These are phyloP conservation scores for Babesia bovis DNA, from an alignment of 169 alveolate genomes.

Conservation along the genomic window DNA sequence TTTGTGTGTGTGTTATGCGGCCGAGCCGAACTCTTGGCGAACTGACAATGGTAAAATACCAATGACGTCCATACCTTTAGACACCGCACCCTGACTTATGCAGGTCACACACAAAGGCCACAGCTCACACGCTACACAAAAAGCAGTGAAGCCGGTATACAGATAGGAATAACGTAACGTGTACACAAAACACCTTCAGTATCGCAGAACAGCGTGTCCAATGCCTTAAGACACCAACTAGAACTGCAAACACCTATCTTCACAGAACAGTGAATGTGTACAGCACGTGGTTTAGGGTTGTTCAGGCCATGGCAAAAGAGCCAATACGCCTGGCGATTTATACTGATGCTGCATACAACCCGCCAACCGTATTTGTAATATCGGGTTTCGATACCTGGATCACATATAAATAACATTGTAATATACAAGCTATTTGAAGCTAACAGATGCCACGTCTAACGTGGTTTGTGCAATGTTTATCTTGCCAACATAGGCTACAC, in stretches of 20 bases:
- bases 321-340: conserved; percentile 39
- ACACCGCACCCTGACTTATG: conserved; percentile 43
- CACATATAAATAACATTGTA: no score
- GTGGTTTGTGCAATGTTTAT: no score
- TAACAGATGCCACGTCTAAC: no score
- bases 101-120: conserved; percentile 49
- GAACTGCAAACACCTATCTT: conserved; percentile 24
- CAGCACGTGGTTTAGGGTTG: conserved; percentile 40
- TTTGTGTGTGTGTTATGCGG: conserved; percentile 51
- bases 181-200: conserved; percentile 19
- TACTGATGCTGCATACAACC: background rate
- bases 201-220: conserved; percentile 19
- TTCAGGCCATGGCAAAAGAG: conserved; percentile 27
- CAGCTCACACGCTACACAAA: conserved; percentile 17
- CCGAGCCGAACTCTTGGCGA: conserved; percentile 75
- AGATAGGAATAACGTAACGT: conserved; percentile 3
- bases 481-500: no score
- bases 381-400: no score
- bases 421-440: no score
- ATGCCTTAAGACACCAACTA: conserved; percentile 15
- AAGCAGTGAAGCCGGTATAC: conserved; percentile 20
- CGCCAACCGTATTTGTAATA: background rate
- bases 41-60: background rate
- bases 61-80: conserved; percentile 49
- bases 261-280: background rate